These are phyloP conservation scores for Hansenula sp. DNA, from an alignment of 1,139 yeast species.

Conservation along the genomic window DNA sequence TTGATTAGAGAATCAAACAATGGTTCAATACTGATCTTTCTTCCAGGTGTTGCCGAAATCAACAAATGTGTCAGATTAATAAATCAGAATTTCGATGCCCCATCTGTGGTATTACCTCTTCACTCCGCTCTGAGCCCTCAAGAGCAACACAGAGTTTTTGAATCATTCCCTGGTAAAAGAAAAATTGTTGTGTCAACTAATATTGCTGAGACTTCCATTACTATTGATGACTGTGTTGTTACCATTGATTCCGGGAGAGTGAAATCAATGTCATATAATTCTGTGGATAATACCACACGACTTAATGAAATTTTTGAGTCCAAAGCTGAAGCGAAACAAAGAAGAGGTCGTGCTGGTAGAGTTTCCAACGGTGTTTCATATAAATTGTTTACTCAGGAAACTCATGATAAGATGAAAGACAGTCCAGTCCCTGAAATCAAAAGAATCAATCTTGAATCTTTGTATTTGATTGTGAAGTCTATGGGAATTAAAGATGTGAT, in stretches of 20 bases:
- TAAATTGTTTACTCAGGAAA: slow-evolving; percentile 66
- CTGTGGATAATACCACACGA: slow-evolving; percentile 61
- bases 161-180: slow-evolving; percentile 49
- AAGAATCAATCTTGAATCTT: slow-evolving; percentile 75
- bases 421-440: slow-evolving; percentile 88
- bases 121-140: slow-evolving; percentile 82
- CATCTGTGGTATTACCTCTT: slow-evolving; percentile 55
- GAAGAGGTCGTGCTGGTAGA: slow-evolving; percentile 99
- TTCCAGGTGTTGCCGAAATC: slow-evolving; percentile 92
- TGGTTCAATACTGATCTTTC: slow-evolving; percentile 79
- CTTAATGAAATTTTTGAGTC: slow-evolving; percentile 86
- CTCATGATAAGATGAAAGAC: slow-evolving; percentile 54
- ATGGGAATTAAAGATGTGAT: slow-evolving; percentile 79
- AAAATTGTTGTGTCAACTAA: slow-evolving; percentile 90
- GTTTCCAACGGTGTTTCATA: slow-evolving; percentile 78
- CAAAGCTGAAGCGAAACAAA: slow-evolving; percentile 83
- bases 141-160: slow-evolving; percentile 79
- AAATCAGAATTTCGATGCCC: slow-evolving; percentile 15
- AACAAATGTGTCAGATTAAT: slow-evolving; percentile 45
- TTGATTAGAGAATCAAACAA: slow-evolving; percentile 35
- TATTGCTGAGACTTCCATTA: slow-evolving; percentile 83
- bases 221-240: slow-evolving; percentile 91
- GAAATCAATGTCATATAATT: slow-evolving; percentile 69
- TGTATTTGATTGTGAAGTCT: slow-evolving; percentile 78
- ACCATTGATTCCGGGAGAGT: slow-evolving; percentile 88